A percentile compares a stretch with the other conserved stretches of the same genome.
Evolutionary conservation across 2,329 filamentous ascomycete genomes (phyloP).

Genomic region (Cladobotryum protrusum): DNA sequence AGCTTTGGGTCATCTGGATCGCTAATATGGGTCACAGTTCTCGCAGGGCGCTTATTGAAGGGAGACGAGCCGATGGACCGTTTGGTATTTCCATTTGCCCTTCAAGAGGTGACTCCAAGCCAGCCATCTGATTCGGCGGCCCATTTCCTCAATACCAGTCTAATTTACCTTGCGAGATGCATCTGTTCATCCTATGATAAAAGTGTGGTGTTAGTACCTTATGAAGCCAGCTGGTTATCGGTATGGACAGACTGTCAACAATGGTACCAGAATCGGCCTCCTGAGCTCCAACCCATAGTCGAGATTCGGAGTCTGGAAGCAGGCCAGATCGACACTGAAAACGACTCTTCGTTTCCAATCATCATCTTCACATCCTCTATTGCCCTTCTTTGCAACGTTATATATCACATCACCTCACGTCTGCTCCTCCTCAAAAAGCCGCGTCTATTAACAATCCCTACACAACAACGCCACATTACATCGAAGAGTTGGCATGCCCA

Average conservation of each 20-base stretch:
- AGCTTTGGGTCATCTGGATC: neutral
- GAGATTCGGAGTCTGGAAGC: slow-evolving; percentile 17
- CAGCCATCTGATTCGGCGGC: neutral
- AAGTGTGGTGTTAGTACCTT: too few relatives aligned
- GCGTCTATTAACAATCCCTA: slow-evolving; percentile 14
- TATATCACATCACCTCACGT: slow-evolving; percentile 17
- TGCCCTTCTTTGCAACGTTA: slow-evolving; percentile 15
- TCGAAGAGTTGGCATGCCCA: slow-evolving; percentile 25
- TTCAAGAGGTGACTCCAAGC: neutral
- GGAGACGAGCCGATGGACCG: slow-evolving; percentile 8
- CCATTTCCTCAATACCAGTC: slow-evolving; percentile 7
- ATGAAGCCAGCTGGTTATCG: slow-evolving; percentile 8
- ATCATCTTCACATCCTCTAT: slow-evolving; percentile 17
- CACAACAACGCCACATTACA: neutral
- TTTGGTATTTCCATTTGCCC: slow-evolving; percentile 1
- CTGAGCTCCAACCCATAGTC: slow-evolving; percentile 14
- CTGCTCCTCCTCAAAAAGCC: slow-evolving; percentile 18
- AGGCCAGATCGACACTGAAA: slow-evolving; percentile 13
- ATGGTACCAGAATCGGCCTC: slow-evolving; percentile 14
- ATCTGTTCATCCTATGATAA: slow-evolving; percentile 8
- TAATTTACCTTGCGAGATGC: slow-evolving; percentile 10
- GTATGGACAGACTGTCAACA: slow-evolving; percentile 15
- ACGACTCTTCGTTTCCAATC: slow-evolving; percentile 16
- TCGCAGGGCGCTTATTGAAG: slow-evolving; percentile 13
- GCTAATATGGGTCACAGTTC: slow-evolving; percentile 2